Conservation (phyloP, 2,329 filamentous ascomycete genomes). For the Hypoxylon sp. region DNA sequence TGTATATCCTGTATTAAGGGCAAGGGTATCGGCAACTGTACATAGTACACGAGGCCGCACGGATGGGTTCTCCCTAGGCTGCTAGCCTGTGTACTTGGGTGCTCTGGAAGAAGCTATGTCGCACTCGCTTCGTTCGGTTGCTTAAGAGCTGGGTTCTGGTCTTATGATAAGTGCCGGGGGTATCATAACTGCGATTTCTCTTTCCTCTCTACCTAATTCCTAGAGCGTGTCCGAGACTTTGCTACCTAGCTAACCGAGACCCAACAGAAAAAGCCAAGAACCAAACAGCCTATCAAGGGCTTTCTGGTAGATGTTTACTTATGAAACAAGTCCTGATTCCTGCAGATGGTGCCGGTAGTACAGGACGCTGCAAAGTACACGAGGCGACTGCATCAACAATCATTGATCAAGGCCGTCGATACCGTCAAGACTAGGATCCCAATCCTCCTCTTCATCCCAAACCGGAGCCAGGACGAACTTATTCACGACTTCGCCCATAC, state of each 20-base stretch:
- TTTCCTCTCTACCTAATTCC: slow-evolving; percentile 2
- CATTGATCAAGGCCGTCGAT: slow-evolving; percentile 45
- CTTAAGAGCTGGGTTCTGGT: slow-evolving; percentile 19
- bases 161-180: slow-evolving; percentile 21
- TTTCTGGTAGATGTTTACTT: neutral
- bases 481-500: slow-evolving; percentile 75
- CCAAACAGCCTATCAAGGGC: neutral
- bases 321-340: slow-evolving; percentile 13
- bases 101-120: slow-evolving; percentile 30
- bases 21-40: slow-evolving; percentile 16
- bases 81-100: neutral
- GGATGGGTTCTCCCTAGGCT: slow-evolving; percentile 19
- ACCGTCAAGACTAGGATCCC: slow-evolving; percentile 61
- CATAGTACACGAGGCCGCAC: slow-evolving; percentile 20
- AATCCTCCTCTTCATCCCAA: slow-evolving; percentile 71
- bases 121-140: slow-evolving; percentile 24
- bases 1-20: slow-evolving; percentile 16
- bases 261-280: slow-evolving; percentile 8
- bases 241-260: slow-evolving; percentile 2
- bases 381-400: neutral
- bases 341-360: neutral
- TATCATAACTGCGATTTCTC: slow-evolving; percentile 29
- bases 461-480: slow-evolving; percentile 72
- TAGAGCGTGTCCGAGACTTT: slow-evolving; percentile 1
- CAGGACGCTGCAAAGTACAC: neutral